Evolutionary conservation across 1,139 yeast species (phyloP).

Genomic region (Kluyveromyces sp.): DNA sequence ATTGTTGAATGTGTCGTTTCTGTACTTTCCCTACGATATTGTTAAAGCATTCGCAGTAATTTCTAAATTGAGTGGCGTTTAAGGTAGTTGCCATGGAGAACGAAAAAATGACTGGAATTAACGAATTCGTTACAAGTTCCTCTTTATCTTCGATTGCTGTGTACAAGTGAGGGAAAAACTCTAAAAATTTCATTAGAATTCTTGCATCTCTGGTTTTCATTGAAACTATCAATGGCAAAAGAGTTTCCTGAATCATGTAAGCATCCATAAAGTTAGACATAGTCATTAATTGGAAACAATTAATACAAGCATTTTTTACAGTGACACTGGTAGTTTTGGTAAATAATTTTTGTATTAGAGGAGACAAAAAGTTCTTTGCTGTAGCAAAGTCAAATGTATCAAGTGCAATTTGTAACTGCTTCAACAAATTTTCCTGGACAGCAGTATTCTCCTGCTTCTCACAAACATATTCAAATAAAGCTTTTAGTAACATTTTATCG

Average conservation of each 20-base stretch:
- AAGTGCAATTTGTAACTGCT: conserved; percentile 38
- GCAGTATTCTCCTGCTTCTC: conserved; percentile 17
- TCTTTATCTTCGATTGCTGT: conserved; percentile 36
- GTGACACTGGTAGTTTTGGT: conserved; percentile 76
- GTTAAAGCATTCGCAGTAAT: conserved; percentile 33
- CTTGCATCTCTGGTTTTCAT: conserved; percentile 73
- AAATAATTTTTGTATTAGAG: conserved; percentile 63
- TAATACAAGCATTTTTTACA: conserved; percentile 65
- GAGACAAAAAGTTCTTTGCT: conserved; percentile 65
- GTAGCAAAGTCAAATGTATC: conserved; percentile 60
- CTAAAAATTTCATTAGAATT: conserved; percentile 49
- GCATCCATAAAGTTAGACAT: conserved; percentile 59
- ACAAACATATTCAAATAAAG: conserved; percentile 22
- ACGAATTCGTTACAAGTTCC: conserved; percentile 34
- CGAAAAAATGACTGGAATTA: conserved; percentile 44
- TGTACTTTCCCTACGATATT: conserved; percentile 34
- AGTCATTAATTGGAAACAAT: conserved; percentile 53
- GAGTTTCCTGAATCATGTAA: conserved; percentile 62
- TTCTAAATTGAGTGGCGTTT: conserved; percentile 35
- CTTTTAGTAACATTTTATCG: conserved; percentile 35
- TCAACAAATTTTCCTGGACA: conserved; percentile 52
- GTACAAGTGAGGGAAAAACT: conserved; percentile 42
- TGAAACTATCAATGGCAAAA: conserved; percentile 65
- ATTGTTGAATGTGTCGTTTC: conserved; percentile 26
- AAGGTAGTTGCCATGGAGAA: conserved; percentile 42